phyloP scores from a whole-genome alignment of 148 eudicot genomes.

The Rheum nobile region DNA sequence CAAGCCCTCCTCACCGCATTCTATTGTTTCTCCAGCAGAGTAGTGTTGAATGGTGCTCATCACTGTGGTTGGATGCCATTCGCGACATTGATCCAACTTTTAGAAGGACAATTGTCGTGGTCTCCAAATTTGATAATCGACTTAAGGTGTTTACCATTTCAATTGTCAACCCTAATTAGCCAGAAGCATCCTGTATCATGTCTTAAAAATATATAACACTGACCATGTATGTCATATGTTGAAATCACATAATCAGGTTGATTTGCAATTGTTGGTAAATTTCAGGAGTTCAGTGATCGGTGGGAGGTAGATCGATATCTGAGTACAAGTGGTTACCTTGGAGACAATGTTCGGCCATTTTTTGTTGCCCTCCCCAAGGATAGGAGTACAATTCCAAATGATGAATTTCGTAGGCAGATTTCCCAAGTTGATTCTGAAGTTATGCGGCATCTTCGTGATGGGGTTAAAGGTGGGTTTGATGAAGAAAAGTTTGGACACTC shows the following conservation, averaged over 20 bases:
- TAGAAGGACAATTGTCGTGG: conserved; percentile 68
- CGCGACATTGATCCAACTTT: conserved; percentile 92
- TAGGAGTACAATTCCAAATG: conserved; percentile 56
- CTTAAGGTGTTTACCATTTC: conserved; percentile 56
- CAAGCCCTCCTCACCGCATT: conserved; percentile 94
- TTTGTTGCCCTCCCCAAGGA: conserved; percentile 97
- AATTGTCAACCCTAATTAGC: not conserved
- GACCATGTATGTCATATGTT: not conserved
- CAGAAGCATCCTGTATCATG: not conserved
- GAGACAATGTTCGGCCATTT: conserved; percentile 75
- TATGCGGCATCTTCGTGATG: conserved; percentile 57
- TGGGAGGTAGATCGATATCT: conserved; percentile 94
- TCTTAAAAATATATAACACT: not conserved
- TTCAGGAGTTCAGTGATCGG: conserved; percentile 85
- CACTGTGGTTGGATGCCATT: conserved; percentile 87
- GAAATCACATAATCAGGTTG: not conserved
- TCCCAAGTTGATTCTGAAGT: conserved; percentile 76
- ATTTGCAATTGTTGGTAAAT: not conserved
- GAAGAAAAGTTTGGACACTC: conserved; percentile 75
- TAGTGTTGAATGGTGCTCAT: conserved; percentile 99
- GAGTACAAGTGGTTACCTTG: conserved; percentile 97
- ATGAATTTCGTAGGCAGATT: conserved; percentile 86
- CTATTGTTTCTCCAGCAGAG: conserved; percentile 95
- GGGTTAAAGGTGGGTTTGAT: conserved; percentile 86
- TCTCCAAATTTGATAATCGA: conserved; percentile 94